Base-by-base conservation (phyloP, 2,329 filamentous ascomycete species). In the Leptodontidium sp. region DNA sequence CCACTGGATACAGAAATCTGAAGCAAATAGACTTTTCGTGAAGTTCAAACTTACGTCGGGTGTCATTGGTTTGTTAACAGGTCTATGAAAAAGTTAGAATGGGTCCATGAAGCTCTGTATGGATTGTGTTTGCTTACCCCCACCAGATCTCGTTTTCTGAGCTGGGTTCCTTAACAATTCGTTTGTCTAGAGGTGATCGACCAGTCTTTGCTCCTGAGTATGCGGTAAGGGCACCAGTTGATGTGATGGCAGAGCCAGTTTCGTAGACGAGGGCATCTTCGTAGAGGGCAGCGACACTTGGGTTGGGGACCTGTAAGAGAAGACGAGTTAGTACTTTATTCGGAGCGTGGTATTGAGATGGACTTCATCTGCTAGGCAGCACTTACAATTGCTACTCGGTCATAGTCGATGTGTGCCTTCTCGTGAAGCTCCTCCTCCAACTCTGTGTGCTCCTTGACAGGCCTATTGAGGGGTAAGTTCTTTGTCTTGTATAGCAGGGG, bases 201-300 rank as follows among this genome's bases (percentile, higher is more conserved):
- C 96, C 96, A 71, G 96, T 99, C 89, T 99, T 99, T 78, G 94
- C 93, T 78, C 96, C 96, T 58, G 96, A 98, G 88, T 98, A 99
- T 79, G 96, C 96, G 72, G 94, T 98, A 79, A 99, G 86, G 71
- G 96, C 96, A 81, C 96, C 96, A 76, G 91, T 93, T 35, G 94
- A 97, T 76, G 96, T 97, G 85, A 99, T 98, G 82, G 96, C 96
- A 66, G 95, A 97, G 78, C 96, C 96, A 68, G 93, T 96, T 85
- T 99, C 96, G 86, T 98, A 99, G 75, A 94, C 94, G 73, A 99
- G 89, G 67, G 96, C 96, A 92, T 99, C 96, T 89, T 99, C 96
- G 86, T 99, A 99, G 73, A 99, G 90, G 68, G 94, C 92, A 73
- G 96, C 91, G 71, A 98, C 96, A 67, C 95, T 75, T 59, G 76